These are phyloP conservation scores for Geranomyces michiganensis DNA, from an alignment of 192 early-diverging fungal species.

Conservation along the genomic window DNA sequence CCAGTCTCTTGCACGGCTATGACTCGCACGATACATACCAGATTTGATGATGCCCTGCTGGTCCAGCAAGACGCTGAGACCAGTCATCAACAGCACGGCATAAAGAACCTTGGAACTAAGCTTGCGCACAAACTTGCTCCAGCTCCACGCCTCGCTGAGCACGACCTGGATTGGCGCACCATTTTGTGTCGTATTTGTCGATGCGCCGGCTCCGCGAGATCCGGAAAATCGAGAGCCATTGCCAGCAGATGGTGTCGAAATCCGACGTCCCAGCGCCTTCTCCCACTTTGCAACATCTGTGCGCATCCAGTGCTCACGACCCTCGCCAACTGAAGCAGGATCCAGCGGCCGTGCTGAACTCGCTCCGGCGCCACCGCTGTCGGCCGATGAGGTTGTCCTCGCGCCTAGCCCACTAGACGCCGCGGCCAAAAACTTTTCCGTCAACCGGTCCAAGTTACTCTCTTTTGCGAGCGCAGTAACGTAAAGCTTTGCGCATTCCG, in stretches of 20 bases:
- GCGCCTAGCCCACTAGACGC: not conserved
- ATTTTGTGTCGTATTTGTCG: not conserved
- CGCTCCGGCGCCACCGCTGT: not conserved
- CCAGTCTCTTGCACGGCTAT: too few species aligned
- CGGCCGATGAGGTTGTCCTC: not conserved
- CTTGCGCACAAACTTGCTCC: slow-evolving; percentile 55
- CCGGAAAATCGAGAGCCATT: not conserved
- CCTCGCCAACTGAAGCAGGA: slow-evolving; percentile 17
- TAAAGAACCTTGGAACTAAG: slow-evolving; percentile 46
- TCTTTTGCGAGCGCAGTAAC: slow-evolving; percentile 42
- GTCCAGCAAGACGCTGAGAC: slow-evolving; percentile 55
- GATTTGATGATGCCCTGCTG: slow-evolving; percentile 59
- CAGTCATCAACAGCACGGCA: slow-evolving; percentile 55
- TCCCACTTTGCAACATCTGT: slow-evolving; percentile 37
- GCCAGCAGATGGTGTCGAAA: not conserved
- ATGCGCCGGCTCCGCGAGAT: not conserved
- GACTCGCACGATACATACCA: slow-evolving; percentile 34
- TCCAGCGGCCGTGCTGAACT: not conserved
- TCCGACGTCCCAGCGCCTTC: slow-evolving; percentile 22
- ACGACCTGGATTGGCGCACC: slow-evolving; percentile 52
- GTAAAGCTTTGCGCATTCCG: slow-evolving; percentile 42
- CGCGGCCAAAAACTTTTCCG: slow-evolving; percentile 23
- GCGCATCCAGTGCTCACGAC: slow-evolving; percentile 37
- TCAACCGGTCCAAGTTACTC: slow-evolving; percentile 38
- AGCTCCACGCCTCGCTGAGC: slow-evolving; percentile 59